Conservation (phyloP, 2,329 filamentous ascomycete species). For the Stachybotrys echinatus region DNA sequence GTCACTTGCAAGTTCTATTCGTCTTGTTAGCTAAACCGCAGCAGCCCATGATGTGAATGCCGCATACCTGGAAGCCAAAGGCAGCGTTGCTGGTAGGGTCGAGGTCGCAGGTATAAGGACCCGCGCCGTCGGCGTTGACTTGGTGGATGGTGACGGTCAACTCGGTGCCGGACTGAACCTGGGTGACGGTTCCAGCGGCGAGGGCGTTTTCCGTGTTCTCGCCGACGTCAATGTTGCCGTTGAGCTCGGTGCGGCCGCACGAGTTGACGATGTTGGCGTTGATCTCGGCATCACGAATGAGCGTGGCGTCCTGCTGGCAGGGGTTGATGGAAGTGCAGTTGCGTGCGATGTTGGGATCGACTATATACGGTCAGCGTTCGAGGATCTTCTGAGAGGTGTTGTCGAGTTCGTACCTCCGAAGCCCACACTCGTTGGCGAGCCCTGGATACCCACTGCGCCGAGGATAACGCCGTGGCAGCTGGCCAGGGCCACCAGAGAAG, state of each 20-base stretch:
- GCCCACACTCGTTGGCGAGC: slow-evolving; percentile 42
- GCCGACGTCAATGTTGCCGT: slow-evolving; percentile 57
- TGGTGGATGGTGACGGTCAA: slow-evolving; percentile 59
- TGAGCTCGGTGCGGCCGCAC: slow-evolving; percentile 57
- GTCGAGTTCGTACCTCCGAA: slow-evolving; percentile 32
- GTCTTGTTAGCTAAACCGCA: neutral
- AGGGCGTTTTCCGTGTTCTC: slow-evolving; percentile 49
- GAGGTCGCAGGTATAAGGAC: slow-evolving; percentile 50
- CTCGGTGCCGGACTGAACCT: slow-evolving; percentile 39
- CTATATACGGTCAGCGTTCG: slow-evolving; percentile 17
- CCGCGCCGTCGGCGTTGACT: slow-evolving; percentile 62
- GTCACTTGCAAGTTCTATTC: slow-evolving; percentile 1
- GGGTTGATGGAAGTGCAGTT: slow-evolving; percentile 60
- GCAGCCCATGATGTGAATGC: neutral
- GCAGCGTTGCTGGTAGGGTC: slow-evolving; percentile 40
- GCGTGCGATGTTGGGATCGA: slow-evolving; percentile 50
- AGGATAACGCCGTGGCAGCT: slow-evolving; percentile 40
- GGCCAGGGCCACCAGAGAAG: slow-evolving; percentile 11
- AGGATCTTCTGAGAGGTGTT: accelerated
- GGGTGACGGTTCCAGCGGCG: slow-evolving; percentile 38
- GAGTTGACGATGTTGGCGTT: slow-evolving; percentile 47
- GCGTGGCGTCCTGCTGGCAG: slow-evolving; percentile 60
- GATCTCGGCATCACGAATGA: slow-evolving; percentile 56
- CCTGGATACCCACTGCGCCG: slow-evolving; percentile 37
- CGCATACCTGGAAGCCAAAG: slow-evolving; percentile 4